Percentiles rank a stretch among this genome's conserved stretches.
Conservation (phyloP, 768 basidiomycete species). For the Leccinellum albellum region DNA sequence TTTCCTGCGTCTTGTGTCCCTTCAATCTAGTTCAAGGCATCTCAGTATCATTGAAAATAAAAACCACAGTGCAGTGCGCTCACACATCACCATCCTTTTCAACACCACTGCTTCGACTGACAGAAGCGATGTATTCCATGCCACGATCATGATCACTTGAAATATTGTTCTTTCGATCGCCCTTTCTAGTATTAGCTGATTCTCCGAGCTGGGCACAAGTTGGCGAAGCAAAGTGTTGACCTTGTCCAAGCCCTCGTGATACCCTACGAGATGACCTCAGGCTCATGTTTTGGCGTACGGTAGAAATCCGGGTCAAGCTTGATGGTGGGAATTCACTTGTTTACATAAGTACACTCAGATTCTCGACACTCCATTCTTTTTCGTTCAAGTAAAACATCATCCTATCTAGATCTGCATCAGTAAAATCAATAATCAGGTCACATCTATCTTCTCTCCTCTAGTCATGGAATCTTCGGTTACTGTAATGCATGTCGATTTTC, state of each 20-base stretch:
- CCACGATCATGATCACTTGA: conserved; percentile 22
- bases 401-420: neutral
- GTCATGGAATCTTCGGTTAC: neutral
- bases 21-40: conserved; percentile 48
- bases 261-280: conserved; percentile 13
- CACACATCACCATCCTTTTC: conserved; percentile 74
- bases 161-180: conserved; percentile 1
- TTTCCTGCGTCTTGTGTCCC: conserved; percentile 54
- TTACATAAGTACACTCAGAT: neutral
- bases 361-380: too few relatives aligned
- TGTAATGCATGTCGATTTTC: neutral
- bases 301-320: neutral
- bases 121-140: conserved; percentile 67
- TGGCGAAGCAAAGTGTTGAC: conserved; percentile 4
- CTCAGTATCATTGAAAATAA: conserved; percentile 33
- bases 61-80: conserved; percentile 27
- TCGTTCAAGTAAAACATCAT: neutral
- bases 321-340: neutral
- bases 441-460: neutral
- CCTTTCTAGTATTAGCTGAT: neutral
- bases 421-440: neutral
- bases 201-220: neutral
- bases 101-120: conserved; percentile 74
- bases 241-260: conserved; percentile 7
- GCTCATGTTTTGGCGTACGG: neutral